Evolutionary conservation across 305 asterid genomes (phyloP), one percentile per base, ranked within the genome.

Genomic region (Fraxinus dipetala): DNA sequence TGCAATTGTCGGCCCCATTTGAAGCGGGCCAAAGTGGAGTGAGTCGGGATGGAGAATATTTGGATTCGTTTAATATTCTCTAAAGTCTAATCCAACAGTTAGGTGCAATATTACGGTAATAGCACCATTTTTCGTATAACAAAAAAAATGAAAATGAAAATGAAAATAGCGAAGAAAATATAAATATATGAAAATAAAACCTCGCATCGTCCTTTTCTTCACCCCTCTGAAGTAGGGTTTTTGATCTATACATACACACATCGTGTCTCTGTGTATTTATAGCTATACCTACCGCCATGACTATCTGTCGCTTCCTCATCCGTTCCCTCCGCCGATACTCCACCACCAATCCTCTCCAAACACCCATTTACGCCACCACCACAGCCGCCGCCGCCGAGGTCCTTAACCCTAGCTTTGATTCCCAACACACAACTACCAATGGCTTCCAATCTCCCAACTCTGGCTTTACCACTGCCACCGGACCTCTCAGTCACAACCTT

Each of bases 261-360:
- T 61, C 14, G 70, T 22, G 13, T 20, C 70, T 61, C 16, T 61
- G 70, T 61, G 4, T 14, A 61, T 61, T 2, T 18, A 56, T 18
- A 20, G 28, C 70, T n/a, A 20, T 75, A 14, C 26, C 38, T 2
- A 38, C 75, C 73, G 36, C 84, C 74, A 79, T 82, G 88, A 48
- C 85, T 26, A 78, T 87, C 78, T 86, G 77, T 6, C 88, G 87
- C 45, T 59, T 81, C 54, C 83, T 89, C 69, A 82, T 54, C 63
- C 82, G 87, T 30, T 81, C 87, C n/a, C 78, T 84, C 20, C 87
- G 87, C 40, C 85, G 85, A 14, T 59, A 76, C 78, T 81, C 88
- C 87, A 84, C 34, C 75, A 76, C 36, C 54, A 10, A 4, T 67
- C 20, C 18, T 28, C 36, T 3, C 74, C 74, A 67, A 28, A 28